Percentiles rank a stretch among this genome's conserved stretches.
phyloP scores from a whole-genome alignment of 305 asterid genomes.

The Ilex paraguariensis region DNA sequence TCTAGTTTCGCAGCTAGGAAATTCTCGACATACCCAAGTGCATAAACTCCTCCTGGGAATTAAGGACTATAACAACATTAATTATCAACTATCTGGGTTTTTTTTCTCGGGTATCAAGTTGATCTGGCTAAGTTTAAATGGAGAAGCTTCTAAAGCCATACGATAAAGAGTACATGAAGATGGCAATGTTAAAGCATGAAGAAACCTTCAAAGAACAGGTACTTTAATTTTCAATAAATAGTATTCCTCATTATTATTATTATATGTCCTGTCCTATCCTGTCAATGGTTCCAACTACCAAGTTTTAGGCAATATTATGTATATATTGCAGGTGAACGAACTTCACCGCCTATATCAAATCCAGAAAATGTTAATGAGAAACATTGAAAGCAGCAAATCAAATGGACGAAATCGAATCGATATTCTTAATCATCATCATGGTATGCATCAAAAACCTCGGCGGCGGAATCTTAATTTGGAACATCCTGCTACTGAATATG shows the following conservation, averaged over 20 bases:
- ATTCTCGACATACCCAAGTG: too few species aligned
- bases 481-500: constrained; percentile 23
- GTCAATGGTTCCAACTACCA: not conserved
- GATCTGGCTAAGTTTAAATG: not conserved
- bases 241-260: not conserved
- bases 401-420: constrained; percentile 8
- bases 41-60: too few species aligned
- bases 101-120: too few species aligned
- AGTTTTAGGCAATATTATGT: not conserved
- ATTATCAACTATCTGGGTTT: too few species aligned
- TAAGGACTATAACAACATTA: too few species aligned
- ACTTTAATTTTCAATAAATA: not conserved
- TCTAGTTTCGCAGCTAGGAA: too few species aligned
- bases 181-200: constrained; percentile 89
- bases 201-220: constrained; percentile 92
- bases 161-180: constrained; percentile 75
- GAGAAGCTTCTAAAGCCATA: constrained; percentile 44
- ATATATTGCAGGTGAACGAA: constrained; percentile 26
- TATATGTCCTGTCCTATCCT: not conserved
- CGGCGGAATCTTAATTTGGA: constrained; percentile 24
- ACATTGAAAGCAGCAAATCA: constrained; percentile 14
- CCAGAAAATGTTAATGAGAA: constrained; percentile 46
- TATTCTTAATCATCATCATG: too few species aligned
- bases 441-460: not conserved
- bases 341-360: constrained; percentile 50